Percentiles rank a stretch among this genome's conserved stretches.
Evolutionary conservation across 2,329 filamentous ascomycete genomes (phyloP).

Genomic region (Stenocarpella maydis): DNA sequence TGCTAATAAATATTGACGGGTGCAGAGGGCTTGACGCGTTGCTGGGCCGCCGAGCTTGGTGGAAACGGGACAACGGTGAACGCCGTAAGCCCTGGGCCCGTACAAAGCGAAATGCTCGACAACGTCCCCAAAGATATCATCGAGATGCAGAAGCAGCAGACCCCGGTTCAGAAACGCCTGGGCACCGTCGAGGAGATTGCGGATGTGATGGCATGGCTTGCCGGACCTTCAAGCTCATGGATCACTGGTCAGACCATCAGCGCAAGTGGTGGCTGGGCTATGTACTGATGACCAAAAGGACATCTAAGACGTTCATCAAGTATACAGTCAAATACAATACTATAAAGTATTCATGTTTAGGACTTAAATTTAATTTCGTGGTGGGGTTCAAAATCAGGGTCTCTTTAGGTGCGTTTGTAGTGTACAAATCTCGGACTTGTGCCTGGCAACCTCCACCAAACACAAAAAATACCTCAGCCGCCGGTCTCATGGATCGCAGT

Average conservation of each 20-base stretch:
- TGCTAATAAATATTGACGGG: neutral
- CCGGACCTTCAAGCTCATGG: slow-evolving; percentile 57
- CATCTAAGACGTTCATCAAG: too few relatives aligned
- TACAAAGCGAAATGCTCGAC: slow-evolving; percentile 65
- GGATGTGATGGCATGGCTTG: slow-evolving; percentile 63
- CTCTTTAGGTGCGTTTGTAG: neutral
- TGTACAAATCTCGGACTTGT: neutral
- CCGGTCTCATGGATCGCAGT: neutral
- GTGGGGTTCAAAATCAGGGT: neutral
- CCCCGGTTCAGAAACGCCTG: slow-evolving; percentile 58
- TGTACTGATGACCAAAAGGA: slow-evolving; percentile 35
- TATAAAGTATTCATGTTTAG: too few relatives aligned
- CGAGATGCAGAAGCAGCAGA: slow-evolving; percentile 57
- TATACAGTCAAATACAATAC: too few relatives aligned
- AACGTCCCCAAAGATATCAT: slow-evolving; percentile 59
- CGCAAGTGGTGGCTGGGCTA: slow-evolving; percentile 56
- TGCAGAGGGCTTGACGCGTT: slow-evolving; percentile 66
- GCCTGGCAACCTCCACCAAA: too few relatives aligned
- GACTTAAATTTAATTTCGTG: too few relatives aligned
- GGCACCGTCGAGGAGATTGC: slow-evolving; percentile 63
- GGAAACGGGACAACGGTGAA: slow-evolving; percentile 67
- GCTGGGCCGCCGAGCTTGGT: slow-evolving; percentile 67
- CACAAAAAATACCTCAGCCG: too few relatives aligned
- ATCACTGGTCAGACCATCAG: slow-evolving; percentile 64
- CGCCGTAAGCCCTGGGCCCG: slow-evolving; percentile 65